Base-by-base conservation (phyloP, 2,329 filamentous ascomycete species). In the Colletotrichum siamense region DNA sequence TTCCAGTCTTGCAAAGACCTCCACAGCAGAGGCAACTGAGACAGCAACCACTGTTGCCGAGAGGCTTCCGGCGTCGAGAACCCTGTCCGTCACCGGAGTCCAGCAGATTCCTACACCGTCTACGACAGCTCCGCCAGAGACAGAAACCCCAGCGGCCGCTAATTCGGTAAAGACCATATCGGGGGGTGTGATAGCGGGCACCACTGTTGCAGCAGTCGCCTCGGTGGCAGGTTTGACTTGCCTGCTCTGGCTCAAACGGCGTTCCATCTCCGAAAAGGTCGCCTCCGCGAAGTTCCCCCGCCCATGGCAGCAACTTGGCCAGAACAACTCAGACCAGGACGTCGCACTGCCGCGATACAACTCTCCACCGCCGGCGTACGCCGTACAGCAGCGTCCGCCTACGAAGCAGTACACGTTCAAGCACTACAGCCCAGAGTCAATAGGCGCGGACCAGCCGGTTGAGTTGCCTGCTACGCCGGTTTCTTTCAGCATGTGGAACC, bases 401-500 rank as follows among this genome's bases (percentile, higher is more conserved):
- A n/a, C 49, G 4, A 69, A 71, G 16, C 66, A 71, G 15, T 44
- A 70, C 9, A 36, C 34, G 6, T 76, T 71, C 61, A 77, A 75
- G 15, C 71, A 75, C 67, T 75, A 74, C 9, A 77, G 75, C 34
- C 75, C 75, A 22, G 71, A 77, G 8, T 77, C 72, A 26, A 28
- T 76, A 16, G 71, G 75, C 9, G 49, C 36, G 12, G 10, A n/a
- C 30, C 49, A 62, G 10, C 71, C 75, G 3, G 71, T 77, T 2
- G 75, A 77, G 52, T 16, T 77, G 39, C 75, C 75, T 24, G 75
- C 75, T 7, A 77, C 75, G 36, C 75, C 75, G 8, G 75, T 77
- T 22, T 77, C 75, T 24, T 77, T 77, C 22, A 67, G 71, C 62
- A 22, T 62, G 24, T 77, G 75, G 75, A 67, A 26, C 32, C 61